These are phyloP conservation scores for Solanum neorickii DNA, from an alignment of 257 asterid genomes.

Conservation along the genomic window DNA sequence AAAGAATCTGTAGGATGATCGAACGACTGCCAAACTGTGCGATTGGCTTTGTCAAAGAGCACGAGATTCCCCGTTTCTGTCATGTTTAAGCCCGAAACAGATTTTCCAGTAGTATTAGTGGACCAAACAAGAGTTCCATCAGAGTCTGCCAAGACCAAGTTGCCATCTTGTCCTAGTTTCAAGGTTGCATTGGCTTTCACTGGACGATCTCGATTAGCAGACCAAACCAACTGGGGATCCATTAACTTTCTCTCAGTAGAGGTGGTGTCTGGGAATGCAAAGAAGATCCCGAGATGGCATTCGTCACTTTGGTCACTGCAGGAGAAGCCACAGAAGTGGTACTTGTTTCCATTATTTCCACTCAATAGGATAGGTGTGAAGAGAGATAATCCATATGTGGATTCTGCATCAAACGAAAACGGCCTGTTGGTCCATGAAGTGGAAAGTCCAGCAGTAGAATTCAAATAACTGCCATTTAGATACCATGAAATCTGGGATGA, in stretches of 20 bases:
- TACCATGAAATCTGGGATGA: not conserved
- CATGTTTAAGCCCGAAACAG: conserved; percentile 1
- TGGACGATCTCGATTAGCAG: conserved; percentile 7
- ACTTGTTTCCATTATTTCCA: not conserved
- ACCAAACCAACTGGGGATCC: conserved; percentile 1
- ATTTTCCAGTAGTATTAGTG: conserved; percentile 4
- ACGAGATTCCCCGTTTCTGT: conserved; percentile 6
- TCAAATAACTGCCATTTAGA: not conserved
- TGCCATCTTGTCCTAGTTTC: conserved; percentile 6
- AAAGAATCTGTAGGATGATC: conserved; percentile 7
- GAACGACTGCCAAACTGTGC: conserved; percentile 11
- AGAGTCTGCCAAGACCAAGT: conserved; percentile 7
- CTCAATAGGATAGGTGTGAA: not conserved
- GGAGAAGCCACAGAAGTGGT: not conserved
- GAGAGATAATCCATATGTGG: not conserved
- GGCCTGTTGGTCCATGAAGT: not conserved
- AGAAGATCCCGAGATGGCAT: not conserved
- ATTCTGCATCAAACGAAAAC: not conserved
- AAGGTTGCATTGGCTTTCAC: conserved; percentile 10
- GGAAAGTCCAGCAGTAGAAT: not conserved
- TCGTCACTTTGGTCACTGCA: no score
- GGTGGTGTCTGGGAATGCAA: not conserved
- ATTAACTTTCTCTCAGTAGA: not conserved
- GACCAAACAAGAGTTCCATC: conserved; percentile 13
- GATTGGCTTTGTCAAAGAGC: not conserved